These are phyloP conservation scores for Wallacemonas sp. DNA, from an alignment of 208 protist species.

Conservation along the genomic window DNA sequence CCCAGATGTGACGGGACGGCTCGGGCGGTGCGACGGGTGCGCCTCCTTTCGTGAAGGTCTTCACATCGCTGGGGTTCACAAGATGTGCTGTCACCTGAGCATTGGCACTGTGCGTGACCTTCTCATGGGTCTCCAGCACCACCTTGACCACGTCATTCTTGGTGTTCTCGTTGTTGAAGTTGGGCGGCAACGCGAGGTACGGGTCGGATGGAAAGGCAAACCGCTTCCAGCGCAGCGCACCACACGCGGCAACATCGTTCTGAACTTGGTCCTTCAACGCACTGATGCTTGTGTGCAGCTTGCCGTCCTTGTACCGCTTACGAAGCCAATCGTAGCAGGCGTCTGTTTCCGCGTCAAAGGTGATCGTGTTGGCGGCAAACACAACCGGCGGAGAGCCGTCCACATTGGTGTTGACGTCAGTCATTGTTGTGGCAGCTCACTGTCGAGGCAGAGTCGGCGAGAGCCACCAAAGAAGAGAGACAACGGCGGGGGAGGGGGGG, in stretches of 20 bases:
- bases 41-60: no score
- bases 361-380: neutral
- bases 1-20: neutral
- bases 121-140: no score
- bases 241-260: conserved; percentile 56
- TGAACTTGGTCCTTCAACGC: conserved; percentile 19
- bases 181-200: conserved; percentile 23
- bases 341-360: conserved; percentile 26
- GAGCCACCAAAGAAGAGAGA: no score
- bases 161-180: conserved; percentile 29
- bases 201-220: conserved; percentile 53
- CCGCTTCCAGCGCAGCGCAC: conserved; percentile 36
- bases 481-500: no score
- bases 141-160: neutral
- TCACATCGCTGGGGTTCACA: no score
- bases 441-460: no score
- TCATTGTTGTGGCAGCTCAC: no score
- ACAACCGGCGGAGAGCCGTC: neutral
- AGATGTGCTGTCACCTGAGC: no score
- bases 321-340: conserved; percentile 54
- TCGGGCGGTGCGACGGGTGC: no score
- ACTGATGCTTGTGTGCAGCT: neutral
- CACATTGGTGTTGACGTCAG: no score
- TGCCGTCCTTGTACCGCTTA: conserved; percentile 21
- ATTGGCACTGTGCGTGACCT: no score